These are phyloP conservation scores for Meira miltonrushii DNA, from an alignment of 1,284 basidiomycete species.

Conservation along the genomic window DNA sequence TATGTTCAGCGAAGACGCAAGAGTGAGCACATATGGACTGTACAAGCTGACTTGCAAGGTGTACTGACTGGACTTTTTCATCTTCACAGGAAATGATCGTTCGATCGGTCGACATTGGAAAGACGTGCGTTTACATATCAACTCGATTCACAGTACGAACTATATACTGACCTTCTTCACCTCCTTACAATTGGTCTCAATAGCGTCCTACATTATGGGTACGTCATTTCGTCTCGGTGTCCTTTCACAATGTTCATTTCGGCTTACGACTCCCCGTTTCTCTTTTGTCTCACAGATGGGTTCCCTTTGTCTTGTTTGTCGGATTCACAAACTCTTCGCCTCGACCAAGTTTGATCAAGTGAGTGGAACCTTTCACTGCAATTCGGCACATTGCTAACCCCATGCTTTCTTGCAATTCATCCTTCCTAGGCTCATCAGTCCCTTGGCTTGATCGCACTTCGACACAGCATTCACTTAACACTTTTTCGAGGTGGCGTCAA, in stretches of 20 bases:
- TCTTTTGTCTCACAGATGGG: slow-evolving; percentile 19
- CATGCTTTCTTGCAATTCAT: neutral
- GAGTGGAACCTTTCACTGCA: slow-evolving; percentile 10
- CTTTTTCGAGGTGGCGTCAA: too few relatives aligned
- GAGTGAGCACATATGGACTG: neutral
- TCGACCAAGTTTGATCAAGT: slow-evolving; percentile 50
- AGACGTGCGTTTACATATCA: slow-evolving; percentile 33
- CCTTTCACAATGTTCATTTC: neutral
- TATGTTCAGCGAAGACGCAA: slow-evolving; percentile 8
- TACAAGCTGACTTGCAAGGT: neutral
- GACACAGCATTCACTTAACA: too few relatives aligned
- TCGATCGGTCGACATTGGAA: slow-evolving; percentile 43
- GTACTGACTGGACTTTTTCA: neutral
- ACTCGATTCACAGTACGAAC: neutral
- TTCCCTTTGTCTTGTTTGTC: slow-evolving; percentile 49
- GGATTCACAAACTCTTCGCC: slow-evolving; percentile 47
- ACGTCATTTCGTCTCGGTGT: neutral
- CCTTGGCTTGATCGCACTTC: slow-evolving; percentile 23
- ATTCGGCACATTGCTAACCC: neutral
- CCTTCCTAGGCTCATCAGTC: slow-evolving; percentile 38
- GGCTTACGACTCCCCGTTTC: neutral
- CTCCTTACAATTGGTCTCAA: neutral
- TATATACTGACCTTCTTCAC: neutral
- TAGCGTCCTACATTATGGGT: slow-evolving; percentile 7
- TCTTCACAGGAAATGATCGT: slow-evolving; percentile 41